These are phyloP conservation scores for Tolypocladium nubicola DNA, from an alignment of 2,329 filamentous ascomycete species.

Conservation along the genomic window DNA sequence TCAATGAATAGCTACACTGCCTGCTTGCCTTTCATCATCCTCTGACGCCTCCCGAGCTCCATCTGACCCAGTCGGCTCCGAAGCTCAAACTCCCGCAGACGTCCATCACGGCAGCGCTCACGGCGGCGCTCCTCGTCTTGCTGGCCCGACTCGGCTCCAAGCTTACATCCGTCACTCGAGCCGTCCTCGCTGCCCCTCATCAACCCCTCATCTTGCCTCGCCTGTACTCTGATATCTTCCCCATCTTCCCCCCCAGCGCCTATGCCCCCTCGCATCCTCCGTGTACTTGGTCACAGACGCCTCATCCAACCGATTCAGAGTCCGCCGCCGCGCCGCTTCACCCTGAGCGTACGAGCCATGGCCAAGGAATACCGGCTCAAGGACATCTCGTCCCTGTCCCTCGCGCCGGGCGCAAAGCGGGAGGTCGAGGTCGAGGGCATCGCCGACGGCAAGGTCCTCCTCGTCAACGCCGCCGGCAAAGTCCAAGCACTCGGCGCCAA, in stretches of 20 bases:
- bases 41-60: not conserved
- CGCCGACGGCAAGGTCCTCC: slow-evolving; percentile 72
- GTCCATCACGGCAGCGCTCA: not conserved
- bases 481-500: slow-evolving; percentile 73
- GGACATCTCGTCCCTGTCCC: slow-evolving; percentile 59
- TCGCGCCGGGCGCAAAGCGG: slow-evolving; percentile 73
- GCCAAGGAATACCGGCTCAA: slow-evolving; percentile 60
- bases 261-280: not conserved
- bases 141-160: not conserved
- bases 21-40: not conserved
- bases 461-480: slow-evolving; percentile 68
- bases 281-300: not conserved
- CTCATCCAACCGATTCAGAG: not conserved
- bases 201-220: not conserved
- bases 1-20: not conserved
- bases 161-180: not conserved
- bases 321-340: slow-evolving; percentile 8
- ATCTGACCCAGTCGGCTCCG: not conserved
- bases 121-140: not conserved
- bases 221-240: not conserved
- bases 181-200: not conserved
- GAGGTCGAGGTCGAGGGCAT: slow-evolving; percentile 89
- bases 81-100: not conserved
- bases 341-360: slow-evolving; percentile 29
- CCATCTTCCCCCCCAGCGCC: not conserved